These are phyloP conservation scores for Comarum palustre DNA, from an alignment of 306 rosid species.

Conservation along the genomic window DNA sequence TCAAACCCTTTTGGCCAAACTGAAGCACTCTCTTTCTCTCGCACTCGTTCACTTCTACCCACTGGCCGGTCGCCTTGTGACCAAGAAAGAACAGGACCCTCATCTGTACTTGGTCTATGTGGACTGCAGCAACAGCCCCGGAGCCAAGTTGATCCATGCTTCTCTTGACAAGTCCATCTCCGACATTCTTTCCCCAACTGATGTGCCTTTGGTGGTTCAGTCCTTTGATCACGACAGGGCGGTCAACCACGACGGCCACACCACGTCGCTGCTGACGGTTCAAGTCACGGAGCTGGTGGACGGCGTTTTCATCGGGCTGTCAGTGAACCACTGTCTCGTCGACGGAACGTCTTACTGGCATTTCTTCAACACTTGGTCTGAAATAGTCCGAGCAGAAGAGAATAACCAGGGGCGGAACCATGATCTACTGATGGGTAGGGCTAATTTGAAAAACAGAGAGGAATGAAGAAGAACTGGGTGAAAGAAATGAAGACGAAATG, in stretches of 20 bases:
- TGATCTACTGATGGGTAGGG: no score
- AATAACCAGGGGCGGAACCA: no score
- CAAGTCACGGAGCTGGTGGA: constrained; percentile 55
- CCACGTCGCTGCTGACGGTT: constrained; percentile 42
- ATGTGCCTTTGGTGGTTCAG: constrained; percentile 49
- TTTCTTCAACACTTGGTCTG: constrained; percentile 55
- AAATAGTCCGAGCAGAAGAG: constrained; percentile 45
- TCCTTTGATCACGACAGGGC: constrained; percentile 59
- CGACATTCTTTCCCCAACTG: constrained; percentile 48
- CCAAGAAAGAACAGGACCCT: constrained; percentile 27
- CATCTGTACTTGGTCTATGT: constrained; percentile 34
- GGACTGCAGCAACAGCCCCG: constrained; percentile 37
- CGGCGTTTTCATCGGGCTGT: constrained; percentile 66
- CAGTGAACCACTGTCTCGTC: constrained; percentile 45
- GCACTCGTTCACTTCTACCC: constrained; percentile 63
- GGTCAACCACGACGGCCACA: constrained; percentile 58
- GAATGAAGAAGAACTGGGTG: no score
- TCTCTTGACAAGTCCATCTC: constrained; percentile 35
- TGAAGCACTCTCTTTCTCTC: constrained; percentile 50
- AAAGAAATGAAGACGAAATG: no score
- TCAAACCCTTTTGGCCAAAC: constrained; percentile 25
- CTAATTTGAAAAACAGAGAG: no score
- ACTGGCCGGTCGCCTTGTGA: constrained; percentile 47
- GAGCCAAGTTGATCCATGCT: constrained; percentile 53
- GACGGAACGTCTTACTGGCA: constrained; percentile 65